Evolutionary conservation across 371 early-diverging fungal genomes (phyloP), one percentile per base, ranked within the genome.

Genomic region (Lichtheimia ramosa): DNA sequence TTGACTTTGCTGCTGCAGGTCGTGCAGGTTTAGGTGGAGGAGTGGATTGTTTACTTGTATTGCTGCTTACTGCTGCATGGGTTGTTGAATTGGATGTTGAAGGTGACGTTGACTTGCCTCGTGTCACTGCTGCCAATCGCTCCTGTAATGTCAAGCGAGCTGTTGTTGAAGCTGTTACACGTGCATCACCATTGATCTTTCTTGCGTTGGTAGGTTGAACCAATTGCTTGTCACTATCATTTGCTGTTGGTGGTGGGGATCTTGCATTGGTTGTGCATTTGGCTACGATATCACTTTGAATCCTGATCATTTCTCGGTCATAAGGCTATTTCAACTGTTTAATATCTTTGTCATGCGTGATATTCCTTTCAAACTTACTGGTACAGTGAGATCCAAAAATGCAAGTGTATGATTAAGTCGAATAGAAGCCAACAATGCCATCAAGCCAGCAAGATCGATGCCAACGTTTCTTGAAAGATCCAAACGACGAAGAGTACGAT

Each of bases 401-500:
- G 83, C 81, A 48, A 94, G 65, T 25, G 86, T 85, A 42, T 77
- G 68, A 69, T 91, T 94, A 70, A 89, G 83, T 59, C 85, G 80
- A 21, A 92, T 73, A 15, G 89, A 88, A 12, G 86, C 86, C 5
- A 90, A 77, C 4, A 94, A 69, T 7, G 92, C 93, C 83, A 92
- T 80, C 7, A 90, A 67, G 5, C 93, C 94, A 3, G 91, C 92
- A 74, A 89, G 70, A 43, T 86, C 87, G 24, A 94, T 86, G 1
- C 66, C 75, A 0, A 88, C 82, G 67, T 94, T 94, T 25, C 79
- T 75, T 5, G 91, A 84, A 43, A 94, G 70, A 64, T 94, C 92
- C 59, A 94, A 73, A 49, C 87, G 77, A 51, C 70, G 71, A 8
- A 94, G 69, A 20, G 79, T 43, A 12, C 73, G 75, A n/a, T 86